Base-by-base conservation (phyloP, 352 stramenopile species). In the Globisporangium paddicum region DNA sequence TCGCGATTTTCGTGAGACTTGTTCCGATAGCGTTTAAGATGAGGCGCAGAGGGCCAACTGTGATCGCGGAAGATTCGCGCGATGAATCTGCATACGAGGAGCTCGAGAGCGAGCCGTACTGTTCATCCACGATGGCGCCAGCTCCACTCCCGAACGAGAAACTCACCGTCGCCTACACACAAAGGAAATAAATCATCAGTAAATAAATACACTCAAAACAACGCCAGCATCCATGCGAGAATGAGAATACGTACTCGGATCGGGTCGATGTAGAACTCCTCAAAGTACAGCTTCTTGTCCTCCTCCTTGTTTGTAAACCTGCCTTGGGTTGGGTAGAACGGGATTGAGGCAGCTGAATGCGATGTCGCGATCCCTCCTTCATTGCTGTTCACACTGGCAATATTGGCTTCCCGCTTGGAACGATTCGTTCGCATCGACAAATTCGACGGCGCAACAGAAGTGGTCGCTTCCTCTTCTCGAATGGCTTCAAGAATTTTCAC, bases 21-120 rank as follows among this genome's bases (percentile, higher is more conserved):
- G 82, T 94, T 4, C 86, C 84, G 49, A 93, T 93, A 37, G 86
- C 86, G 57, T 94, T 93, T 53, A 96, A 60, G 48, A 96, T 91
- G 25, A 94, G 65, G 28, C 86, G 82, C 40, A 96, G 60, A 19
- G 84, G 82, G 4, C 84, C 86, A 25, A 96, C 80, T 4, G 86
- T 90, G 40, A 79, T 79, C 3, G 76, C 67, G 18, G 71, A 73
- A 34, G 75, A 60, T 23, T 64, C 58, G 23, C 67, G 70, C 8
- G 69, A 74, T 30, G 73, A 69, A 16, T 68, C 58, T 19, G 32
- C 26, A 25, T 55, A 59, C 38, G 48, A 26, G 10, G 51, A 48
- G 25, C 62, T 50, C 69, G 63, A 7, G 72, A 71, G 48, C 77
- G 46, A 18, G 53, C 69, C 35, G 28, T 75, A 68, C 6, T 87